Evolutionary conservation across 2,329 filamentous ascomycete genomes (phyloP).

Genomic region (Exophiala calicioides): DNA sequence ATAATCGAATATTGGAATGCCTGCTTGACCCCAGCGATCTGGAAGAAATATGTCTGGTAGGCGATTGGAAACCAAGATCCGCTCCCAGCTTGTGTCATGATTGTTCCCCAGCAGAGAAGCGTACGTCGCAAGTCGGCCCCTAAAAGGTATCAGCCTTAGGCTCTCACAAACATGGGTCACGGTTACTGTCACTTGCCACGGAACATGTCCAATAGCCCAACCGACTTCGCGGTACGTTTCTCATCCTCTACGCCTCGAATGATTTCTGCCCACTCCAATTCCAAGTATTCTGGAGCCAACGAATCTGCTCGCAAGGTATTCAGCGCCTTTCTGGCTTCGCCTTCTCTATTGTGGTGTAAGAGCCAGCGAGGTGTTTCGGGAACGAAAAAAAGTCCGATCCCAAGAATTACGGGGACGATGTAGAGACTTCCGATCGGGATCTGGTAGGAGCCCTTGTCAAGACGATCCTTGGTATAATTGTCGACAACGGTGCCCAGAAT

Average conservation of each 20-base stretch:
- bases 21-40: constrained; percentile 42
- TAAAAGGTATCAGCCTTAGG: constrained; percentile 23
- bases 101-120: constrained; percentile 52
- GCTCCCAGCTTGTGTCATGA: constrained; percentile 47
- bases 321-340: constrained; percentile 11
- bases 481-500: constrained; percentile 29
- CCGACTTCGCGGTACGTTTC: constrained; percentile 20
- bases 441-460: constrained; percentile 36
- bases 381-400: constrained; percentile 32
- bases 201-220: constrained; percentile 24
- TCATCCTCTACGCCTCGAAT: constrained; percentile 24
- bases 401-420: constrained; percentile 31
- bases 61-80: constrained; percentile 55
- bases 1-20: constrained; percentile 55
- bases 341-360: constrained; percentile 29
- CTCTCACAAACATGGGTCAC: background rate
- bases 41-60: constrained; percentile 50
- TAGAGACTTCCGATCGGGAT: constrained; percentile 33
- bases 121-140: constrained; percentile 52
- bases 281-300: constrained; percentile 12
- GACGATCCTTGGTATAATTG: constrained; percentile 33
- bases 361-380: constrained; percentile 36
- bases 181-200: constrained; percentile 8
- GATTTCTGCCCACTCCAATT: constrained; percentile 27
- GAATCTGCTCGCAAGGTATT: constrained; percentile 10